Evolutionary conservation across 2,329 filamentous ascomycete species (phyloP).

Genomic region (Elsinoe australis): DNA sequence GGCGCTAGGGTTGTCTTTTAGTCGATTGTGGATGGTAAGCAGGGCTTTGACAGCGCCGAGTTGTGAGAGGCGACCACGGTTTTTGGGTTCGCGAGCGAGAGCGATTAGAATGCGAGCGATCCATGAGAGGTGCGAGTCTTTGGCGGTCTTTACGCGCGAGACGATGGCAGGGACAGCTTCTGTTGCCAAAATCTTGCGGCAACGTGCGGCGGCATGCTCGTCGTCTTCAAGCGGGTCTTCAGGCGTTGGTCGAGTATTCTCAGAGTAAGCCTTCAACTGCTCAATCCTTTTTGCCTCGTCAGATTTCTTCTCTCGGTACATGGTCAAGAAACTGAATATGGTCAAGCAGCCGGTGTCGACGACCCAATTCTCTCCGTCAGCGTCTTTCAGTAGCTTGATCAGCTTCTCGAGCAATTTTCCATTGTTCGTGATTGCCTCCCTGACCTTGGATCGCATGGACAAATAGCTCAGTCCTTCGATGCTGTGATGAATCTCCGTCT

Average conservation of each 20-base stretch:
- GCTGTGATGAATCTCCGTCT: conserved; percentile 51
- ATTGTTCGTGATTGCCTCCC: conserved; percentile 70
- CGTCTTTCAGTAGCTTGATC: conserved; percentile 52
- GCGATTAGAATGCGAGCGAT: conserved; percentile 70
- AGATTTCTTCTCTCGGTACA: conserved; percentile 66
- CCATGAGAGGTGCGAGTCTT: conserved; percentile 61
- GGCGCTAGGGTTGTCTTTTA: conserved; percentile 43
- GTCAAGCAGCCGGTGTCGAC: conserved; percentile 75
- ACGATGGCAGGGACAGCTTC: conserved; percentile 71
- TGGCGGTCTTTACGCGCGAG: conserved; percentile 64
- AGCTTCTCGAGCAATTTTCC: conserved; percentile 60
- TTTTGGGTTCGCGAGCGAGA: conserved; percentile 63
- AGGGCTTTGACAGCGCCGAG: conserved; percentile 88
- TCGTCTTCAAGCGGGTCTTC: conserved; percentile 67
- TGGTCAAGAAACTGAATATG: conserved; percentile 76
- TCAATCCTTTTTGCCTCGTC: conserved; percentile 90
- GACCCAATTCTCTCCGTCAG: conserved; percentile 24
- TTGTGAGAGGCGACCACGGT: conserved; percentile 75
- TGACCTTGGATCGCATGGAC: conserved; percentile 75
- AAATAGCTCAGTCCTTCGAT: conserved; percentile 90
- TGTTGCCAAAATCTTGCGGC: conserved; percentile 68
- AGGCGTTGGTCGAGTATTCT: conserved; percentile 59
- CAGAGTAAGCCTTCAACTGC: conserved; percentile 89
- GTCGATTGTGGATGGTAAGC: conserved; percentile 58
- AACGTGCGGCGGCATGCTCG: conserved; percentile 65